These are phyloP conservation scores for Articulospora tetracladia DNA, from an alignment of 495 filamentous ascomycete species.

Conservation along the genomic window DNA sequence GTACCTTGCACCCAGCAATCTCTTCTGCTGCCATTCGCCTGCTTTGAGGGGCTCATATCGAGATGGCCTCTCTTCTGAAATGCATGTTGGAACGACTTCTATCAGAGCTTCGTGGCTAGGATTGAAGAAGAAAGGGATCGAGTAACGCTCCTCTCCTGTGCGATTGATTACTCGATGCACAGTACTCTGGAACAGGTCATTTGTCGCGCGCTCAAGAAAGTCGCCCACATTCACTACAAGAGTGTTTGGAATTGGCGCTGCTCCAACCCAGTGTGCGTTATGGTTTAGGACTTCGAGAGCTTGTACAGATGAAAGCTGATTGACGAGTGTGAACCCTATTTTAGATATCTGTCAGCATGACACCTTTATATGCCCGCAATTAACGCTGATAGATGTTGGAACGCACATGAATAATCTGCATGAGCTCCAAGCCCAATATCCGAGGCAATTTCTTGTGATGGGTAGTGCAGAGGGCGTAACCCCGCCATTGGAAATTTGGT, in stretches of 20 bases:
- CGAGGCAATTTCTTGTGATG: slow-evolving; percentile 18
- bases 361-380: background rate
- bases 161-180: slow-evolving; percentile 38
- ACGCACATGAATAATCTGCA: slow-evolving; percentile 39
- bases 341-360: background rate
- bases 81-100: background rate
- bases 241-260: slow-evolving; percentile 36
- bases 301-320: slow-evolving; percentile 28
- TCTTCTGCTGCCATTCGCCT: slow-evolving; percentile 1
- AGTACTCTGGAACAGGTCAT: slow-evolving; percentile 35
- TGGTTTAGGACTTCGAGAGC: slow-evolving; percentile 45
- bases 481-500: slow-evolving; percentile 32
- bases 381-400: background rate
- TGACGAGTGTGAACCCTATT: slow-evolving; percentile 34
- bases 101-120: background rate
- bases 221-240: slow-evolving; percentile 45
- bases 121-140: slow-evolving; percentile 38
- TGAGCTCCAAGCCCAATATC: slow-evolving; percentile 35
- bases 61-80: background rate
- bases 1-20: background rate
- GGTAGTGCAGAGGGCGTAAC: slow-evolving; percentile 39
- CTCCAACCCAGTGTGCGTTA: slow-evolving; percentile 38
- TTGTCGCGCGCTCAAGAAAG: slow-evolving; percentile 33
- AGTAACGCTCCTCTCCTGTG: slow-evolving; percentile 36
- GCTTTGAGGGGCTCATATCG: background rate